phyloP scores from a whole-genome alignment of 2,329 filamentous ascomycete species.

The Penicillium rolfsii region DNA sequence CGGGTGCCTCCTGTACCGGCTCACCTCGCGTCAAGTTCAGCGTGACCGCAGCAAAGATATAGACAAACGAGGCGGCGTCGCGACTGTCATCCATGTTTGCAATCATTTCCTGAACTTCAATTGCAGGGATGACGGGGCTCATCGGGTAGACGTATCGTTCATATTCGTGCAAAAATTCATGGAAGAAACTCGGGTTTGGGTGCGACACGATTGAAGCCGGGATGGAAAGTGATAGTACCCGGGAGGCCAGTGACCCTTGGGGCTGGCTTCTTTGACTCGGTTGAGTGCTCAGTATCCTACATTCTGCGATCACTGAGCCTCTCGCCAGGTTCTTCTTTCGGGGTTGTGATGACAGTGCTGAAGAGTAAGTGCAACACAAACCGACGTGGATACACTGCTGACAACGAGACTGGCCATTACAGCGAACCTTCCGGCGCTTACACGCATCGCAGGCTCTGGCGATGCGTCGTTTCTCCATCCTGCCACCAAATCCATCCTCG shows the following conservation, averaged over 20 bases:
- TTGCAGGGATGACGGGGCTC: conserved; percentile 50
- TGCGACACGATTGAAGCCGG: conserved; percentile 5
- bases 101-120: conserved; percentile 43
- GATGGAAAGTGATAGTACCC: conserved; percentile 34
- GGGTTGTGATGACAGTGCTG: conserved; percentile 35
- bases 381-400: conserved; percentile 50
- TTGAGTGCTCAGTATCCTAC: not conserved
- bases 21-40: conserved; percentile 46
- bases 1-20: conserved; percentile 32
- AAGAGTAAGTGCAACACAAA: conserved; percentile 51
- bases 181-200: conserved; percentile 28
- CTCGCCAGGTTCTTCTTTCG: conserved; percentile 26
- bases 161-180: conserved; percentile 51
- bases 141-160: conserved; percentile 52
- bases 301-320: conserved; percentile 3
- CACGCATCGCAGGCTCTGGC: conserved; percentile 51
- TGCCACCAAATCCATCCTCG: not conserved
- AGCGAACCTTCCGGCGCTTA: conserved; percentile 52
- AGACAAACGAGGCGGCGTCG: conserved; percentile 49
- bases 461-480: conserved; percentile 2
- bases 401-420: conserved; percentile 52
- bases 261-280: not conserved
- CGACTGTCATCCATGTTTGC: conserved; percentile 42
- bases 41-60: conserved; percentile 52
- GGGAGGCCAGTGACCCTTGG: conserved; percentile 10